phyloP scores from a whole-genome alignment of 164 flowering plant genomes.

The Vitis riparia region DNA sequence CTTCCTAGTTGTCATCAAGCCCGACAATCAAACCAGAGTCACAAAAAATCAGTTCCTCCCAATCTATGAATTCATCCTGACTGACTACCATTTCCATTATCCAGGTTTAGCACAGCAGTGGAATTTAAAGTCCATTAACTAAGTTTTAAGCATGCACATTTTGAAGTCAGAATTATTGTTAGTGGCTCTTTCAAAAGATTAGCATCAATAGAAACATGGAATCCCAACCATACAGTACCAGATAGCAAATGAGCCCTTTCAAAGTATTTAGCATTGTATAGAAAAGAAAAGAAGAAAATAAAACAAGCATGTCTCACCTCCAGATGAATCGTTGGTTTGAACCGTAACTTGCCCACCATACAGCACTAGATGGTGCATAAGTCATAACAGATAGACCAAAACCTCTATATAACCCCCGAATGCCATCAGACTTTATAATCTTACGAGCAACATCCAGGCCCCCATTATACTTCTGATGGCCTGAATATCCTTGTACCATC shows the following conservation, averaged over 20 bases:
- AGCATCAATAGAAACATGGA: too few relatives aligned
- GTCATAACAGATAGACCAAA: constrained; percentile 92
- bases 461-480: constrained; percentile 78
- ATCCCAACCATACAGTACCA: too few relatives aligned
- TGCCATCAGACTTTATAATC: constrained; percentile 70
- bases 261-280: neutral
- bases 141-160: neutral
- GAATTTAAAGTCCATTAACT: neutral
- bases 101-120: neutral
- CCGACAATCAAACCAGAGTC: neutral
- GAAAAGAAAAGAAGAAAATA: neutral
- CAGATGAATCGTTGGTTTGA: constrained; percentile 93
- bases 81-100: neutral
- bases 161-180: neutral
- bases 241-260: neutral
- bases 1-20: neutral
- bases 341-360: constrained; percentile 99
- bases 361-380: constrained; percentile 98
- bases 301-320: constrained; percentile 56
- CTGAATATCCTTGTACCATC: constrained; percentile 99
- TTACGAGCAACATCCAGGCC: constrained; percentile 92
- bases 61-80: neutral
- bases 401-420: constrained; percentile 88
- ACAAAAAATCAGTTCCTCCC: neutral
- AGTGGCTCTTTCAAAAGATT: neutral